Conservation (phyloP, 2,329 filamentous ascomycete genomes). For the Aspergillus uvarum region DNA sequence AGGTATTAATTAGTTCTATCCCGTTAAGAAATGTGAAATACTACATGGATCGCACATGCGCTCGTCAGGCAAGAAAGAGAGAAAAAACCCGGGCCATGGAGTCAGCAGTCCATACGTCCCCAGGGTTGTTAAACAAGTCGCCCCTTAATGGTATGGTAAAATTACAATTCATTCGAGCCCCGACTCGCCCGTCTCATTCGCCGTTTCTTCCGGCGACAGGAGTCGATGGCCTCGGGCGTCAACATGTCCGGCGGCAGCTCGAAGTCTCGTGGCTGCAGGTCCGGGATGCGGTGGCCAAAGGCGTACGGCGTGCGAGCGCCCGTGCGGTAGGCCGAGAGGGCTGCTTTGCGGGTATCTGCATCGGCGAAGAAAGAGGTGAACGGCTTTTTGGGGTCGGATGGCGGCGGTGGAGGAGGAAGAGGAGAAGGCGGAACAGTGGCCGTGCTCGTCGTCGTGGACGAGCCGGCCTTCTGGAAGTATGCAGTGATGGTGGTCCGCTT, state of each 20-base stretch:
- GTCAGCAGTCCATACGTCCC: not conserved
- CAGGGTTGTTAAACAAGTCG: too few species aligned
- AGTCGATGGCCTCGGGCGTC: constrained; percentile 43
- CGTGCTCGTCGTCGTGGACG: constrained; percentile 5
- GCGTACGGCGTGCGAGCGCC: constrained; percentile 66
- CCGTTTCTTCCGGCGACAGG: constrained; percentile 41
- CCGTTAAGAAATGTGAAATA: not conserved
- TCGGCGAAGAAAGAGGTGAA: constrained; percentile 88
- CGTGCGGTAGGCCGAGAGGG: constrained; percentile 70
- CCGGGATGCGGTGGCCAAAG: constrained; percentile 79
- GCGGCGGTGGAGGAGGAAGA: constrained; percentile 23
- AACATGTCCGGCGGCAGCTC: constrained; percentile 64
- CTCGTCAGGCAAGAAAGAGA: too few species aligned
- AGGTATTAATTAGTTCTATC: not conserved
- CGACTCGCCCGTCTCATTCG: constrained; percentile 35
- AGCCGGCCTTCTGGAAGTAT: not conserved
- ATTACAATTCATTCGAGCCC: constrained; percentile 8
- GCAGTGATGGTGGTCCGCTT: not conserved
- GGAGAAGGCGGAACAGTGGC: too few species aligned
- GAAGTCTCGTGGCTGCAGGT: constrained; percentile 70
- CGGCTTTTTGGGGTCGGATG: constrained; percentile 50
- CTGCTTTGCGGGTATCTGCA: constrained; percentile 74
- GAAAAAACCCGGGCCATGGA: too few species aligned
- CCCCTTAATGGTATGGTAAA: not conserved
- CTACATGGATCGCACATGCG: too few species aligned